Evolutionary conservation across 2,329 filamentous ascomycete species (phyloP).

Genomic region (Cadophora gregata): DNA sequence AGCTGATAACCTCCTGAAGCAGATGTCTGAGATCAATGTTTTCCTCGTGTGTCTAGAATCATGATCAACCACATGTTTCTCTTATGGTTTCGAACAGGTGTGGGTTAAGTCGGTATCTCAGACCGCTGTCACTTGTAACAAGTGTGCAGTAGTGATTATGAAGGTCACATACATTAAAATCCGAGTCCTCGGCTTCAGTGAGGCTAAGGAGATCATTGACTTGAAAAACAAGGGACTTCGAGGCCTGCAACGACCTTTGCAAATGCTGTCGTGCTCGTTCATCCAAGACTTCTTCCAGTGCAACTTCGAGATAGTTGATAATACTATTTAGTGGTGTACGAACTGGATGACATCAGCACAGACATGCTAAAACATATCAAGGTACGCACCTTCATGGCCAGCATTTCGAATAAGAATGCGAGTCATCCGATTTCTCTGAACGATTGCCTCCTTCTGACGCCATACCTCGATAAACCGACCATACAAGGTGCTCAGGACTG

Average conservation of each 20-base stretch:
- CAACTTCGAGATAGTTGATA: slow-evolving; percentile 91
- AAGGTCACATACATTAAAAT: slow-evolving; percentile 20
- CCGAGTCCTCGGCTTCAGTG: slow-evolving; percentile 76
- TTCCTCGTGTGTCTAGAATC: slow-evolving; percentile 29
- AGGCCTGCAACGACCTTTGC: slow-evolving; percentile 82
- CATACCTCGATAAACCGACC: slow-evolving; percentile 37
- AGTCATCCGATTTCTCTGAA: slow-evolving; percentile 33
- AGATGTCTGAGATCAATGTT: slow-evolving; percentile 30
- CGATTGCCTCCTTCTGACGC: slow-evolving; percentile 35
- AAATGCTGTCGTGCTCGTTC: slow-evolving; percentile 84
- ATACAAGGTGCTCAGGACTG: slow-evolving; percentile 34
- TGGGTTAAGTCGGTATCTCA: no score
- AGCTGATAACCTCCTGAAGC: slow-evolving; percentile 27
- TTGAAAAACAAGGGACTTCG: slow-evolving; percentile 88
- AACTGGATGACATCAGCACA: slow-evolving; percentile 24
- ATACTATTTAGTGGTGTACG: slow-evolving; percentile 89
- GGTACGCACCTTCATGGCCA: slow-evolving; percentile 70
- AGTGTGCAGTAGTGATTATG: no score
- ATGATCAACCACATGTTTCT: neutral
- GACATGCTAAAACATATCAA: neutral
- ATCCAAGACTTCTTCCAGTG: slow-evolving; percentile 78
- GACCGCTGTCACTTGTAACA: no score
- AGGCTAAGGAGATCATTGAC: slow-evolving; percentile 89
- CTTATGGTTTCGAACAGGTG: neutral
- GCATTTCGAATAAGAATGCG: slow-evolving; percentile 61